Percentiles rank a stretch among this genome's conserved stretches.
Conservation (phyloP, 2,329 filamentous ascomycete genomes). For the Hypoxylon sp. region DNA sequence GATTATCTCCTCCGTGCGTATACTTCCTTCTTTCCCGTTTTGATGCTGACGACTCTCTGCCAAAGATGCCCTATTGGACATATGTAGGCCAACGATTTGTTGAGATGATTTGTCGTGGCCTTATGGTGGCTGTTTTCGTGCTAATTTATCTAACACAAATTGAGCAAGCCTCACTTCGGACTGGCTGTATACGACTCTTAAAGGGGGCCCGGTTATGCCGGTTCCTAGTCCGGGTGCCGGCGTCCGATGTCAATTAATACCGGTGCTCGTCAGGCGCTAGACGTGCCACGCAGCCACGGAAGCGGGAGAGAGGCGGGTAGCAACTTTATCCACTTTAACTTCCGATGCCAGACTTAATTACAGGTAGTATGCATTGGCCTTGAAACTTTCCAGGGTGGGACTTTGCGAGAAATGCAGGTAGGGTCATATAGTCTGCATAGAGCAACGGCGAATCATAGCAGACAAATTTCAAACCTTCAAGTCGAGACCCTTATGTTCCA, state of each 20-base stretch:
- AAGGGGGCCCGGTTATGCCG: neutral
- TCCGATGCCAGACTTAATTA: constrained; percentile 3
- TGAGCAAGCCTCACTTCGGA: too few relatives aligned
- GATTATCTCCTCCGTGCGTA: too few relatives aligned
- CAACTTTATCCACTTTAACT: neutral
- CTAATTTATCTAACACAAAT: too few relatives aligned
- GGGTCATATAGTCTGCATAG: constrained; percentile 10
- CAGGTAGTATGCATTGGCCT: constrained; percentile 4
- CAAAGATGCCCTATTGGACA: too few relatives aligned
- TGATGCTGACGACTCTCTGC: too few relatives aligned
- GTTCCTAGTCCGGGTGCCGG: neutral
- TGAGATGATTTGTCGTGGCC: neutral
- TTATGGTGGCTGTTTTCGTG: too few relatives aligned
- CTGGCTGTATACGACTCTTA: too few relatives aligned
- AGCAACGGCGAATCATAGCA: constrained; percentile 18
- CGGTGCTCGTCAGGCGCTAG: neutral
- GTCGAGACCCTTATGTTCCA: constrained; percentile 15
- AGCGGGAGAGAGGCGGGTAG: neutral
- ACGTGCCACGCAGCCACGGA: neutral
- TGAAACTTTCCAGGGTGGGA: neutral
- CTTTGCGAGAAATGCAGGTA: constrained; percentile 9
- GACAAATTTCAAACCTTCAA: constrained; percentile 25
- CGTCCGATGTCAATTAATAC: constrained; percentile 1
- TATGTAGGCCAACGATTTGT: neutral
- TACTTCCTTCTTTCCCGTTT: too few relatives aligned